These are phyloP conservation scores for Trametopsis cervina DNA, from an alignment of 768 basidiomycete species.

Conservation along the genomic window DNA sequence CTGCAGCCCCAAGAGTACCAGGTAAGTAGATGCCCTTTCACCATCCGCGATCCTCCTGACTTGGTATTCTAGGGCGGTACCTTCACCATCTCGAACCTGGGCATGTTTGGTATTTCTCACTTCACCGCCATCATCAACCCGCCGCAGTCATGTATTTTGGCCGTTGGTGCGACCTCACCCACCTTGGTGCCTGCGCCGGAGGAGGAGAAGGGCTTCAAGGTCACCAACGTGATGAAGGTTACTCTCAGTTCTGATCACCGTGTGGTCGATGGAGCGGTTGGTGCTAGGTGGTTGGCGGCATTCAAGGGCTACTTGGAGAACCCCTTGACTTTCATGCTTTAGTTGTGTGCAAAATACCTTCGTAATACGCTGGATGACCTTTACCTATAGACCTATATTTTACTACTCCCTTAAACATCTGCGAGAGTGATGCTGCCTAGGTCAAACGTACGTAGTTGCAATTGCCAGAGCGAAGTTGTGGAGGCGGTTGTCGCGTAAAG, in stretches of 20 bases:
- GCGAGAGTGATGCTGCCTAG: neutral
- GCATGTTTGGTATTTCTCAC: conserved; percentile 93
- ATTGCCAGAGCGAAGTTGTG: neutral
- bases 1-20: conserved; percentile 94
- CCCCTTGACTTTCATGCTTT: conserved; percentile 95
- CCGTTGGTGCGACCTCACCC: conserved; percentile 83
- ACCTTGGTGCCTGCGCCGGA: conserved; percentile 82
- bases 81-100: conserved; percentile 98
- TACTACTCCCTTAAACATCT: conserved; percentile 6
- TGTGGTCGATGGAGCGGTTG: conserved; percentile 93
- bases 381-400: conserved; percentile 12
- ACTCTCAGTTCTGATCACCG: conserved; percentile 95
- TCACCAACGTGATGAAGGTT: conserved; percentile 87
- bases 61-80: conserved; percentile 68
- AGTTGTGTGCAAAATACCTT: conserved; percentile 20
- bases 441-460: neutral
- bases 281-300: conserved; percentile 84
- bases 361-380: neutral
- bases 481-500: conserved; percentile 1
- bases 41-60: neutral
- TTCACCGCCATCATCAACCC: conserved; percentile 99
- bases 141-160: conserved; percentile 96
- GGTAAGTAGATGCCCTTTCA: conserved; percentile 34
- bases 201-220: conserved; percentile 94
- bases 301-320: conserved; percentile 98